Base-by-base conservation (phyloP, 2,329 filamentous ascomycete genomes). In the Ophiostoma himal-ulmi region DNA sequence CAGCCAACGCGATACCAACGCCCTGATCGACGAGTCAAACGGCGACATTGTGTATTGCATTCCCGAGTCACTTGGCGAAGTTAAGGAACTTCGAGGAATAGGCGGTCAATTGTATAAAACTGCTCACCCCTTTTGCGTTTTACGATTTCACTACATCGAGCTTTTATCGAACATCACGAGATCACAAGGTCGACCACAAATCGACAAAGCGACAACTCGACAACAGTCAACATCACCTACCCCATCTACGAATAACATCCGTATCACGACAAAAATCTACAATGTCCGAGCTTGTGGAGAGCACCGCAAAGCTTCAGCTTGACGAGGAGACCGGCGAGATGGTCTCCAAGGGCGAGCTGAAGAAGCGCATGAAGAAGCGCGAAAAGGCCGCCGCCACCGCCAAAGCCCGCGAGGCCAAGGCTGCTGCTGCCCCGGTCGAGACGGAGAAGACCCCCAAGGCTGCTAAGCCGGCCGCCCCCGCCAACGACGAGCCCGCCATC, bases 311-410 rank as follows among this genome's bases (percentile, higher is more conserved):
- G 81, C 82, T 89, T 62, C 81, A 86, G 77, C 83, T 88, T 48
- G 86, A 89, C 78, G 84, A 86, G 74, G 85, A 85, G 79, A 89
- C 86, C 3, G 86, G 86, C n/a, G 86, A 89, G 79, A 86, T 86
- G 85, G 84, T 89, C 60, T 88, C 86, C 67, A 88, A 88, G 78
- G 83, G 83, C 74, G 86, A 89, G 79, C 78, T 89, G 76, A 89
- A 88, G 81, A 89, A 89, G 79, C 80, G 71, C 39, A 26, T 82
- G 68, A 82, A 84, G 74, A 89, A 89, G 77, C 83, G 86, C 66
- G 87, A 86, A 78, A 87, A 87, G 77, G 84, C 82, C 11, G 80
- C 82, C 71, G 84, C 84, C 11, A 82, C 84, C 76, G 83, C 84
- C n/a, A 67, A 68, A 26, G 69, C 69, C 76, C 74, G 74, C 70